Evolutionary conservation across 495 filamentous ascomycete species (phyloP).

Genomic region (Penicillium maclennaniae): DNA sequence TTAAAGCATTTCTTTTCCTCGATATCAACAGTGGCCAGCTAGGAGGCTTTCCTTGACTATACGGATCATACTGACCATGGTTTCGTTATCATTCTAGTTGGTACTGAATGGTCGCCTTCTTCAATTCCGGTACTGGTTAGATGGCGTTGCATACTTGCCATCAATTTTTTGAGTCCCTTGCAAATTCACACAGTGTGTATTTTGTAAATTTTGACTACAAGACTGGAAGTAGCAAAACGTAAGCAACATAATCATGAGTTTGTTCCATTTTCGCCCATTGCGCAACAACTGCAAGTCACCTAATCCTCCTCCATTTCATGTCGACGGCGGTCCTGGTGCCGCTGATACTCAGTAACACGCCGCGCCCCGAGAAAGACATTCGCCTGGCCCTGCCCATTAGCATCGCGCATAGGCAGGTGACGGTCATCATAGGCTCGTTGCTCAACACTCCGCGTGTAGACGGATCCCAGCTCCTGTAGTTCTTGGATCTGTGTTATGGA

Average conservation of each 20-base stretch:
- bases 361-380: constrained; percentile 24
- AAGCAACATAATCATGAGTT: background rate
- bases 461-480: constrained; percentile 2
- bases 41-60: too few relatives aligned
- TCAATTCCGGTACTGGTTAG: too few relatives aligned
- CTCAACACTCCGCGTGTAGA: background rate
- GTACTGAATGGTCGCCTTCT: too few relatives aligned
- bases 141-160: too few relatives aligned
- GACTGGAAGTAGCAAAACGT: background rate
- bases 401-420: constrained; percentile 1
- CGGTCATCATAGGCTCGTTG: background rate
- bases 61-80: too few relatives aligned
- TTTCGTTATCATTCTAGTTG: too few relatives aligned
- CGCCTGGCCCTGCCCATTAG: background rate
- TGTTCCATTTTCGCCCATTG: background rate
- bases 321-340: constrained; percentile 14
- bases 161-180: background rate
- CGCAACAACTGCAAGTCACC: background rate
- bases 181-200: background rate
- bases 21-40: too few relatives aligned
- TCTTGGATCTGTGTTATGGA: background rate
- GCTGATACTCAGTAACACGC: constrained; percentile 19
- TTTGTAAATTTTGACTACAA: background rate
- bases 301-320: background rate
- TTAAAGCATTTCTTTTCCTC: too few relatives aligned